Evolutionary conservation across 352 stramenopile species (phyloP).

Genomic region (Saprolegnia parasitica): DNA sequence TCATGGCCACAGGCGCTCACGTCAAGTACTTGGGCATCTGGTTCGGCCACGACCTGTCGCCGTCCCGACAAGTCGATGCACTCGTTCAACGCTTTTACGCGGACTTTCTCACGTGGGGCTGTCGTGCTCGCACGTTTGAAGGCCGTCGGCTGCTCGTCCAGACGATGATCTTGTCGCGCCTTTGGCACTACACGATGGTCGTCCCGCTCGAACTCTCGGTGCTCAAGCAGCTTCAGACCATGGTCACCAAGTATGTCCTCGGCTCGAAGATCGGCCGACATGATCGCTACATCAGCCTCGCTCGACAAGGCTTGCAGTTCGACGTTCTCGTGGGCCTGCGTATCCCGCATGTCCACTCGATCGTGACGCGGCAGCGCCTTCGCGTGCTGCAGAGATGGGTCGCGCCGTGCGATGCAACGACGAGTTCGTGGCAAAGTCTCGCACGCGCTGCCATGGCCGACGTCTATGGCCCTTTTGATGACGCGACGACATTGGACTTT

Average conservation of each 20-base stretch:
- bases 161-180: neutral
- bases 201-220: neutral
- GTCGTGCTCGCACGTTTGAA: neutral
- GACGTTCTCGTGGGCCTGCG: neutral
- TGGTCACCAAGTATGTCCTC: neutral
- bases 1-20: neutral
- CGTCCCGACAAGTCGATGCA: neutral
- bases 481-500: too few relatives aligned
- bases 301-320: neutral
- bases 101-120: neutral
- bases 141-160: neutral
- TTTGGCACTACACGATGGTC: neutral
- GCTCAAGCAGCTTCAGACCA: neutral
- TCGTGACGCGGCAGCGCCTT: neutral
- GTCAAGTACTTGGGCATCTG: slow-evolving; percentile 10
- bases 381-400: neutral
- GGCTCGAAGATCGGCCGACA: neutral
- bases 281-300: neutral
- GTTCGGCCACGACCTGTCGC: neutral
- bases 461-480: neutral
- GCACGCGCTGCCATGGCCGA: neutral
- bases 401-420: neutral
- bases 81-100: neutral
- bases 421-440: neutral
- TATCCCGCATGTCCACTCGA: neutral